Conservation (phyloP, 192 early-diverging fungal genomes). For the Geranomyces michiganensis region DNA sequence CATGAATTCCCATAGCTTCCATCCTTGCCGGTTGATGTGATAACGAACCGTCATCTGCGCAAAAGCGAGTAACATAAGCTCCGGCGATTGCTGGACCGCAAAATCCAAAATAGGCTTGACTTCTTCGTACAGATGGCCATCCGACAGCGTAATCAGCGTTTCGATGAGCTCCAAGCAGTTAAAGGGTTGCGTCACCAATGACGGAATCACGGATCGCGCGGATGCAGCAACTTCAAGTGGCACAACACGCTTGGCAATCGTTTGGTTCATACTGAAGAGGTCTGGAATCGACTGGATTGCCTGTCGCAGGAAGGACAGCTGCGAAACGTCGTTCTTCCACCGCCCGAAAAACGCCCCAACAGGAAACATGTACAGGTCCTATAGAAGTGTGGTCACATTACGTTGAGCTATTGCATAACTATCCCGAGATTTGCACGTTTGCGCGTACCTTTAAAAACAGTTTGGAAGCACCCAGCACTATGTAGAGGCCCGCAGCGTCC, state of each 20-base stretch:
- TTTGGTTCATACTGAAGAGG: slow-evolving; percentile 60
- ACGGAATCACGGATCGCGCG: slow-evolving; percentile 44
- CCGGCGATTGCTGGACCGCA: slow-evolving; percentile 67
- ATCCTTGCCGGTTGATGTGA: neutral
- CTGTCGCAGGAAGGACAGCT: slow-evolving; percentile 70
- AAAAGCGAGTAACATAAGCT: slow-evolving; percentile 73
- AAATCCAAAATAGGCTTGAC: slow-evolving; percentile 66
- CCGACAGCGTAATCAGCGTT: slow-evolving; percentile 58
- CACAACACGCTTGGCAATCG: slow-evolving; percentile 54
- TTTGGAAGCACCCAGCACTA: slow-evolving; percentile 66
- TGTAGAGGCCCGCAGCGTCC: slow-evolving; percentile 61
- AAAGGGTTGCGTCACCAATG: slow-evolving; percentile 58
- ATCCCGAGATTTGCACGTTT: neutral
- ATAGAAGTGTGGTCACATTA: too few relatives aligned
- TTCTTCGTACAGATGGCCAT: slow-evolving; percentile 58
- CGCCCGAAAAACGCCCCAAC: slow-evolving; percentile 68
- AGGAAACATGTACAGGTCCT: slow-evolving; percentile 70
- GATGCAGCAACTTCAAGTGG: slow-evolving; percentile 58
- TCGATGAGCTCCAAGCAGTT: slow-evolving; percentile 78
- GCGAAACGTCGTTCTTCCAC: slow-evolving; percentile 73
- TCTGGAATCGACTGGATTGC: slow-evolving; percentile 61
- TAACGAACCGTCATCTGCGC: slow-evolving; percentile 62
- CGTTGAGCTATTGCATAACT: too few relatives aligned
- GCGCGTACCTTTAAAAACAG: slow-evolving; percentile 52
- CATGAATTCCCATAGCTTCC: neutral